Conservation (phyloP, 352 stramenopile species). For the Elongisporangium prolatum region DNA sequence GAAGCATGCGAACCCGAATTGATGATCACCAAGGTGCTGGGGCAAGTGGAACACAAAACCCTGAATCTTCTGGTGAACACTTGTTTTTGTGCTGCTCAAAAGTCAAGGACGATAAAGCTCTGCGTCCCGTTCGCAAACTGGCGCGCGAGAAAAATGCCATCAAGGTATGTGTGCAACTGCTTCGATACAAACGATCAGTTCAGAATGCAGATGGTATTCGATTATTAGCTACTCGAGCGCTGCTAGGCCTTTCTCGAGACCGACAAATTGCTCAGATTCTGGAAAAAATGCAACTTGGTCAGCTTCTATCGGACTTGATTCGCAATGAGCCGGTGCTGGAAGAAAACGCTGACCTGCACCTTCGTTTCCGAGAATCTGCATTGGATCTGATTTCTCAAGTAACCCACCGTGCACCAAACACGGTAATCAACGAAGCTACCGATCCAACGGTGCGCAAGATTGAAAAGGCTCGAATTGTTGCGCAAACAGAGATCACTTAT, state of each 20-base stretch:
- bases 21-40: constrained; percentile 13
- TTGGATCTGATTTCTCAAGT: constrained; percentile 87
- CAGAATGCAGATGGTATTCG: constrained; percentile 85
- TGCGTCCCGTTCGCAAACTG: constrained; percentile 67
- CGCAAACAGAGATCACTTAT: constrained; percentile 84
- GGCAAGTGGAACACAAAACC: not conserved
- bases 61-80: constrained; percentile 10
- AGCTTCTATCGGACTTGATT: constrained; percentile 85
- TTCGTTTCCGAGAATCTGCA: constrained; percentile 83
- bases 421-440: constrained; percentile 84
- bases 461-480: constrained; percentile 86
- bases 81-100: constrained; percentile 41
- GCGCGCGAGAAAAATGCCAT: constrained; percentile 79
- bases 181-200: constrained; percentile 84
- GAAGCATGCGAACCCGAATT: constrained; percentile 59
- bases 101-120: constrained; percentile 59
- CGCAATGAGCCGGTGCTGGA: constrained; percentile 80
- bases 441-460: constrained; percentile 86
- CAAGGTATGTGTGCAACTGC: constrained; percentile 83
- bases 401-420: constrained; percentile 73
- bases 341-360: constrained; percentile 81
- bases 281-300: constrained; percentile 87
- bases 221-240: constrained; percentile 69
- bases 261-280: constrained; percentile 87
- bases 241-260: constrained; percentile 81